Evolutionary conservation across 1,139 yeast species (phyloP).

Genomic region (Yamadazyma triangularis): DNA sequence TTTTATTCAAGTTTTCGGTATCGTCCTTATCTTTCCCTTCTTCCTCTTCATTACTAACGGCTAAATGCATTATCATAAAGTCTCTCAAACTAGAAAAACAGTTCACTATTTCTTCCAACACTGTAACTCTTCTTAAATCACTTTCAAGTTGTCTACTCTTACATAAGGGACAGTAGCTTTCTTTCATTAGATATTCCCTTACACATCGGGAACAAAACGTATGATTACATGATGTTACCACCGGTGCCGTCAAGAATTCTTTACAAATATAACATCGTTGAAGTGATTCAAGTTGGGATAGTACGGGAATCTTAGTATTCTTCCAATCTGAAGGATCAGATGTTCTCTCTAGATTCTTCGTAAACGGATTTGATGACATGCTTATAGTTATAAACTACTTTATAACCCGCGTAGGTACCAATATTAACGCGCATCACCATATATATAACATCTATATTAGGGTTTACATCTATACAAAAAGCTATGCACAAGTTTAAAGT

Average conservation of each 20-base stretch:
- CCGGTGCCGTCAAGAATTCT: slow-evolving; percentile 78
- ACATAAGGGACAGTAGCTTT: slow-evolving; percentile 76
- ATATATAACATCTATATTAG: too few relatives aligned
- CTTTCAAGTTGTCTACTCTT: slow-evolving; percentile 68
- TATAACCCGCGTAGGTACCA: slow-evolving; percentile 3
- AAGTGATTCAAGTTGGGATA: slow-evolving; percentile 62
- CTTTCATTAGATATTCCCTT: slow-evolving; percentile 58
- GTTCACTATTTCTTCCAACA: slow-evolving; percentile 68
- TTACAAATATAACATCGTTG: slow-evolving; percentile 90
- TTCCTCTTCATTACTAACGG: background rate
- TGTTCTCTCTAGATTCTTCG: slow-evolving; percentile 1
- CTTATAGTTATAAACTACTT: background rate
- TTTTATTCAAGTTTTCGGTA: background rate
- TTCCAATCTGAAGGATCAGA: slow-evolving; percentile 75
- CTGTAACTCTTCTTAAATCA: slow-evolving; percentile 59
- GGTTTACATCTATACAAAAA: too few relatives aligned
- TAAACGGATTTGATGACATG: background rate
- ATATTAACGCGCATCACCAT: too few relatives aligned
- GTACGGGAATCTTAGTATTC: slow-evolving; percentile 46
- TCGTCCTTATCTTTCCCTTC: too few relatives aligned
- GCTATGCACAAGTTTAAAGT: too few relatives aligned
- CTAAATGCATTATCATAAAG: slow-evolving; percentile 20
- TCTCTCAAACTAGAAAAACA: slow-evolving; percentile 49
- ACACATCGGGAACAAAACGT: slow-evolving; percentile 91
- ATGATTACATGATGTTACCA: slow-evolving; percentile 81